These are phyloP conservation scores for Camellia lanceoleosa DNA, from an alignment of 148 eudicot species.

Conservation along the genomic window DNA sequence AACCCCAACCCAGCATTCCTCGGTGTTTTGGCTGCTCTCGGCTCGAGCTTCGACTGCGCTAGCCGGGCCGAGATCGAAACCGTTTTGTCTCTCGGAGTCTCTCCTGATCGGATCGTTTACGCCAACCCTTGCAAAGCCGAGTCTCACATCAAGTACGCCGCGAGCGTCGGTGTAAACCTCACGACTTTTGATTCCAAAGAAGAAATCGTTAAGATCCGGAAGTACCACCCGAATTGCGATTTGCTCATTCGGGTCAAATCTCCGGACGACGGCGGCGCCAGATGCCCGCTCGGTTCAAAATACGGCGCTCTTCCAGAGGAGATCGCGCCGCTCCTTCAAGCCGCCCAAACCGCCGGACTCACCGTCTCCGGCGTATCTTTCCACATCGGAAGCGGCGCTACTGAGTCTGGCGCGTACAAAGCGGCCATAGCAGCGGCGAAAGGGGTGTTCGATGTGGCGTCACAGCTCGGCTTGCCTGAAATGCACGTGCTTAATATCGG, in stretches of 20 bases:
- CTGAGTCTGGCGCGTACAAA: constrained; percentile 2
- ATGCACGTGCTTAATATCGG: constrained; percentile 29
- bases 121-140: constrained; percentile 31
- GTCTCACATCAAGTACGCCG: constrained; percentile 26
- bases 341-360: constrained; percentile 16
- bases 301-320: constrained; percentile 31
- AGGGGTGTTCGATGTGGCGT: constrained; percentile 18
- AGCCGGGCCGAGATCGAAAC: constrained; percentile 25
- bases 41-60: constrained; percentile 27
- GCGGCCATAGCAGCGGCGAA: constrained; percentile 17
- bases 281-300: constrained; percentile 21
- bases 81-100: constrained; percentile 23
- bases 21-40: constrained; percentile 18
- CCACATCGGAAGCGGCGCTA: constrained; percentile 20
- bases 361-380: constrained; percentile 23
- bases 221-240: constrained; percentile 23
- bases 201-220: constrained; percentile 24
- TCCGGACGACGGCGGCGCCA: constrained; percentile 21
- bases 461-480: constrained; percentile 19
- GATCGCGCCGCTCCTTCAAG: constrained; percentile 15
- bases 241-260: constrained; percentile 24
- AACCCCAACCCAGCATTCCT: constrained; percentile 20
- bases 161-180: constrained; percentile 17
- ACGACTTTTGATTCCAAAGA: constrained; percentile 22
- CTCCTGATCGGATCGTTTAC: constrained; percentile 20